A percentile compares a stretch with the other conserved stretches of the same genome.
Conservation (phyloP, 805 yeast species). For the Naumovozyma baii region DNA sequence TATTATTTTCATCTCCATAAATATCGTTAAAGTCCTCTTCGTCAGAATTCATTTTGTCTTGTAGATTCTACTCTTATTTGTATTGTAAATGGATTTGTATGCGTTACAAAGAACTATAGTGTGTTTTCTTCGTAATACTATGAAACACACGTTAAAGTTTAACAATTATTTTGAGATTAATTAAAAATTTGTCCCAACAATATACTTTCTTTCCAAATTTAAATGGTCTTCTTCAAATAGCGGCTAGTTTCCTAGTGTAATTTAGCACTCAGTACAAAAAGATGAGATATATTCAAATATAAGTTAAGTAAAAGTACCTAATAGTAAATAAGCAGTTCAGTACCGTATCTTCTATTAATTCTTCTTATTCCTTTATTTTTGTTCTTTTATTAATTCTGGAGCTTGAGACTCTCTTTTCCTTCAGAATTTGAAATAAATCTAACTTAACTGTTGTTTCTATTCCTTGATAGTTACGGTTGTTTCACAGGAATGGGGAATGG, state of each 20-base stretch:
- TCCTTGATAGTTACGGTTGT: no score
- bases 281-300: not conserved
- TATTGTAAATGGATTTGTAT: no score
- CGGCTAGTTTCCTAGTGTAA: not conserved
- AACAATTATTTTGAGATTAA: no score
- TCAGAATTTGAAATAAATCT: not conserved
- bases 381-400: no score
- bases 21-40: slow-evolving; percentile 96
- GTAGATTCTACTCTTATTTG: not conserved
- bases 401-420: not conserved
- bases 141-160: no score
- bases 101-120: no score
- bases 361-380: not conserved
- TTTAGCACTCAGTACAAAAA: not conserved
- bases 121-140: no score
- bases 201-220: not conserved
- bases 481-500: no score
- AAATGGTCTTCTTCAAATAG: not conserved
- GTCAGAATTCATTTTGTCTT: slow-evolving; percentile 54
- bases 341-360: not conserved
- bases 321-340: not conserved
- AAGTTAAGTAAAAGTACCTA: not conserved
- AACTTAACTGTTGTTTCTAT: no score
- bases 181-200: no score
- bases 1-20: slow-evolving; percentile 38